Evolutionary conservation across 805 yeast genomes (phyloP).

Genomic region (Sungouiozyma intestinalis): DNA sequence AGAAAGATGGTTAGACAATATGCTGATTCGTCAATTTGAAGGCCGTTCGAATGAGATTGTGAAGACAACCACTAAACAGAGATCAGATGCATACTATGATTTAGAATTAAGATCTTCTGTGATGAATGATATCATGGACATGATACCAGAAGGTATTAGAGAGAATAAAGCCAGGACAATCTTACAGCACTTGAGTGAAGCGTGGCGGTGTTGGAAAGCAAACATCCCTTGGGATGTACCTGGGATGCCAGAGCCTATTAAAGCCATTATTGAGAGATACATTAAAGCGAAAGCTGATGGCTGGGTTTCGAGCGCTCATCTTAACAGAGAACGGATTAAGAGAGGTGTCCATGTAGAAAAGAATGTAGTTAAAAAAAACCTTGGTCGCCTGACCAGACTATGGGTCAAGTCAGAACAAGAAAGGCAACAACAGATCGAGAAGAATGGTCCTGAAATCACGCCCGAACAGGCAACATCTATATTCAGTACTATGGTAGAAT

Average conservation of each 20-base stretch:
- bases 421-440: constrained; percentile 66
- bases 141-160: constrained; percentile 92
- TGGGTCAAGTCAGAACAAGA: constrained; percentile 93
- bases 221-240: constrained; percentile 97
- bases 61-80: constrained; percentile 88
- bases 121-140: constrained; percentile 89
- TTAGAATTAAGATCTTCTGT: constrained; percentile 88
- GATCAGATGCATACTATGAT: constrained; percentile 92
- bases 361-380: constrained; percentile 84
- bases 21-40: constrained; percentile 87
- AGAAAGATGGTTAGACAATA: constrained; percentile 91
- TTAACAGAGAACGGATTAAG: constrained; percentile 78
- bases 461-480: constrained; percentile 84
- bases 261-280: constrained; percentile 75
- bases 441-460: constrained; percentile 77
- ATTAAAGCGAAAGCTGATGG: constrained; percentile 94
- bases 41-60: constrained; percentile 92
- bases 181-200: constrained; percentile 89
- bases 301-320: constrained; percentile 90
- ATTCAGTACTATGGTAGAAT: constrained; percentile 78
- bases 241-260: constrained; percentile 87
- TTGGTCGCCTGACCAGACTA: constrained; percentile 82
- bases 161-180: constrained; percentile 80
- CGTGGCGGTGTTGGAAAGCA: constrained; percentile 99
- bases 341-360: constrained; percentile 91